These are phyloP conservation scores for Basidiobolus meristosporus DNA, from an alignment of 371 early-diverging fungal species.

Conservation along the genomic window DNA sequence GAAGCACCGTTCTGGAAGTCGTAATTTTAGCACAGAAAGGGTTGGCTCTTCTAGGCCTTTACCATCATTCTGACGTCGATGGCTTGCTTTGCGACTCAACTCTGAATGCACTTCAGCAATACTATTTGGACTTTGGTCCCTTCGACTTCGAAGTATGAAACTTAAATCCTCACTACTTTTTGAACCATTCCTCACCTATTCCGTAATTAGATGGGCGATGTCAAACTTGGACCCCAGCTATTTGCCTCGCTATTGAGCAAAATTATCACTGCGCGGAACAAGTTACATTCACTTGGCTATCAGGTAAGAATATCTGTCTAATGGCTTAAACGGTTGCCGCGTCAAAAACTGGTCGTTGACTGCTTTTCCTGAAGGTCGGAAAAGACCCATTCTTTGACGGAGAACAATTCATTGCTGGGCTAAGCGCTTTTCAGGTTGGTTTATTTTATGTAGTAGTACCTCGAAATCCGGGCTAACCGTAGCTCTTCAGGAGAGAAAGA, in stretches of 20 bases:
- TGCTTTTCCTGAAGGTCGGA: slow-evolving; percentile 11
- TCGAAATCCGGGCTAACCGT: too few relatives aligned
- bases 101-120: slow-evolving; percentile 19
- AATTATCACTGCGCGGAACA: slow-evolving; percentile 25
- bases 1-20: slow-evolving; percentile 28
- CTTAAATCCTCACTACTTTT: too few relatives aligned
- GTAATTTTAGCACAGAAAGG: slow-evolving; percentile 28
- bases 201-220: too few relatives aligned
- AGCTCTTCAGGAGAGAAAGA: too few relatives aligned
- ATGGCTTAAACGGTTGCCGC: neutral
- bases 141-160: slow-evolving; percentile 20
- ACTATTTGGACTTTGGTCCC: slow-evolving; percentile 22
- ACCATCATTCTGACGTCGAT: slow-evolving; percentile 24
- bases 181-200: too few relatives aligned
- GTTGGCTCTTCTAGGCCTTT: slow-evolving; percentile 22
- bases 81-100: slow-evolving; percentile 41
- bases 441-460: too few relatives aligned
- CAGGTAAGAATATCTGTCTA: slow-evolving; percentile 13
- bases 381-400: slow-evolving; percentile 45
- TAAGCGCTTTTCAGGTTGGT: slow-evolving; percentile 29
- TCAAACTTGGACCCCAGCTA: too few relatives aligned
- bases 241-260: slow-evolving; percentile 35
- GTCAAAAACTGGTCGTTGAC: neutral
- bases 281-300: slow-evolving; percentile 30
- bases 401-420: slow-evolving; percentile 20